A percentile compares a stretch with the other conserved stretches of the same genome.
phyloP scores from a whole-genome alignment of 768 basidiomycete species.

The Glaciozyma martinii region DNA sequence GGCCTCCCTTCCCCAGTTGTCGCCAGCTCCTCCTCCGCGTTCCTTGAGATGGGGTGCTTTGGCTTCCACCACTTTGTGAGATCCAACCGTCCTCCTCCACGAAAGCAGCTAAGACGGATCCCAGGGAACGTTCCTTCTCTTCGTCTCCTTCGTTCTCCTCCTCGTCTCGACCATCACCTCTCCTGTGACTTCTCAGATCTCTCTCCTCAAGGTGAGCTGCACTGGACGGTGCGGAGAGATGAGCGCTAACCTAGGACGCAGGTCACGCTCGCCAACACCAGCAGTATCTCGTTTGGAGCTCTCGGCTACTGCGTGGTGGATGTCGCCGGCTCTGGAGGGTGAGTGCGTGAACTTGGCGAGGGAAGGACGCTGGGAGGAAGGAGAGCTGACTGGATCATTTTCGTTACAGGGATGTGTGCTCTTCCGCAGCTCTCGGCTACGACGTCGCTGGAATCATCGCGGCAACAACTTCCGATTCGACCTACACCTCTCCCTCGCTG shows the following conservation, averaged over 20 bases:
- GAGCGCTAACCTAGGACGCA: too few species aligned
- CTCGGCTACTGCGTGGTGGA: too few species aligned
- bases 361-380: too few species aligned
- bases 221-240: too few species aligned
- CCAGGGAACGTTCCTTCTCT: slow-evolving; percentile 9
- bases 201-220: not conserved
- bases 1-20: too few species aligned
- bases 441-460: slow-evolving; percentile 1
- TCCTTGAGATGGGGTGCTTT: not conserved
- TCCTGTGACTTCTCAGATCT: slow-evolving; percentile 4
- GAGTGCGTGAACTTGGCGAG: too few species aligned
- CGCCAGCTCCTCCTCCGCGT: too few species aligned
- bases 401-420: not conserved
- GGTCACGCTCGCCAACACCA: too few species aligned
- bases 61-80: slow-evolving; percentile 22
- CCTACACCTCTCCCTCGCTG: slow-evolving; percentile 6
- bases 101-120: not conserved
- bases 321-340: too few species aligned
- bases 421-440: slow-evolving; percentile 7
- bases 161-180: slow-evolving; percentile 12
- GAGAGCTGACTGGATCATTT: too few species aligned
- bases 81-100: too few species aligned
- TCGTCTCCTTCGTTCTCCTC: slow-evolving; percentile 9
- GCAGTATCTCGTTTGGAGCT: too few species aligned
- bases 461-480: not conserved